phyloP scores from a whole-genome alignment of 2,329 filamentous ascomycete genomes.

The Didymella lethalis region DNA sequence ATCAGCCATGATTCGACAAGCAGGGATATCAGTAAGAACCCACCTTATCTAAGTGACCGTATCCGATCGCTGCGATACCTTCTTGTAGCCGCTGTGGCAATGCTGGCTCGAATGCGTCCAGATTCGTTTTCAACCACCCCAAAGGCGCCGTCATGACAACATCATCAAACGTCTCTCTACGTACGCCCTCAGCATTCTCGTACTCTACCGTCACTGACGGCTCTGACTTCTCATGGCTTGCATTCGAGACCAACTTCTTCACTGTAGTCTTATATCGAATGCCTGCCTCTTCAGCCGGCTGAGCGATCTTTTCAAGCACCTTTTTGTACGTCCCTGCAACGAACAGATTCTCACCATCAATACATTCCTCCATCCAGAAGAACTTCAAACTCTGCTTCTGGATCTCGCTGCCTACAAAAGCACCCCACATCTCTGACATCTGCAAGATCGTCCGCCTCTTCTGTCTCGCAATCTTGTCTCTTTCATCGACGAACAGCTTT shows the following conservation, averaged over 20 bases:
- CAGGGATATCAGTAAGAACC: conserved; percentile 6
- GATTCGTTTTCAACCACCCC: conserved; percentile 59
- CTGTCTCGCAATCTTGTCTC: conserved; percentile 52
- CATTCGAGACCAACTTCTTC: conserved; percentile 48
- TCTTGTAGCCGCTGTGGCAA: conserved; percentile 65
- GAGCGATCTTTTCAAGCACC: conserved; percentile 67
- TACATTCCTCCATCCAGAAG: conserved; percentile 80
- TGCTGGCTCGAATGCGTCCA: conserved; percentile 64
- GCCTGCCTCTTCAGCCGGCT: conserved; percentile 64
- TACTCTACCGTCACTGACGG: conserved; percentile 54
- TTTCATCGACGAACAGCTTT: conserved; percentile 48
- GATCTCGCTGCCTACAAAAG: conserved; percentile 72
- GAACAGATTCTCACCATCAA: conserved; percentile 73
- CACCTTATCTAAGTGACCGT: conserved; percentile 76
- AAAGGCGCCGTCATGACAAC: conserved; percentile 73
- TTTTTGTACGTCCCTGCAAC: conserved; percentile 67
- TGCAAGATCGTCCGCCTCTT: conserved; percentile 61
- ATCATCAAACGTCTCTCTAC: conserved; percentile 67
- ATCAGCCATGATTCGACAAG: conserved; percentile 34
- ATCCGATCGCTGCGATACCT: conserved; percentile 71
- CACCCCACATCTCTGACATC: conserved; percentile 72
- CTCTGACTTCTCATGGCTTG: conserved; percentile 22
- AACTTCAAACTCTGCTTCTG: conserved; percentile 74
- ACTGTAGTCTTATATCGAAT: conserved; percentile 62
- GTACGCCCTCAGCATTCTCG: conserved; percentile 48